phyloP scores from a whole-genome alignment of 31 red algal genomes.

The Endocladia muricata region DNA sequence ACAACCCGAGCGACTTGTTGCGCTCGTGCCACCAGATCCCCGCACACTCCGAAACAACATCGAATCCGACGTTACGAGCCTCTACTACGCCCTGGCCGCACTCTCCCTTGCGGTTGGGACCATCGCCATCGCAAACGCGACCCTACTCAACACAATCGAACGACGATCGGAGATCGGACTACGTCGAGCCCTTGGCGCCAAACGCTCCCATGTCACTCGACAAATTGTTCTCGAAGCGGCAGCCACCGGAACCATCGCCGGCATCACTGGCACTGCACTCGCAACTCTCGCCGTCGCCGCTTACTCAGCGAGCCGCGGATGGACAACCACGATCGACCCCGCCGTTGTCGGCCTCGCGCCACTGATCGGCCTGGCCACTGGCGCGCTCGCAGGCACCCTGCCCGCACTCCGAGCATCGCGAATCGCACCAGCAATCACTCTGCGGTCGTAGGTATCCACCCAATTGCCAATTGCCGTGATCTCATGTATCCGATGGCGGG shows the following conservation, averaged over 20 bases:
- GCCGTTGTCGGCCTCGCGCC: not conserved
- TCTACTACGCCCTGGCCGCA: not conserved
- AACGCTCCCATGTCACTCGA: not conserved
- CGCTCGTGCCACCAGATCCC: too few species aligned
- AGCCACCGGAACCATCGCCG: not conserved
- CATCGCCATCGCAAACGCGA: slow-evolving; percentile 4
- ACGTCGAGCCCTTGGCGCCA: slow-evolving; percentile 7
- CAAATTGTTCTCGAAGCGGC: not conserved
- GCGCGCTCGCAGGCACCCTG: not conserved
- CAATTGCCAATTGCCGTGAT: too few species aligned
- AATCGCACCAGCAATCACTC: too few species aligned
- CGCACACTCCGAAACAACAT: too few species aligned
- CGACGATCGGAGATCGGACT: slow-evolving; percentile 5
- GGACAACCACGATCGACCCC: not conserved
- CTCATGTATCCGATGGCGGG: too few species aligned
- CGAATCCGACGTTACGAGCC: too few species aligned
- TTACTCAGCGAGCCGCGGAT: not conserved
- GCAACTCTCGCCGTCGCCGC: not conserved
- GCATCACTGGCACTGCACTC: not conserved
- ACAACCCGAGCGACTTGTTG: too few species aligned
- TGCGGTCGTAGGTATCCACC: too few species aligned
- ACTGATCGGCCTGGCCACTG: not conserved
- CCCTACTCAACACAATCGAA: not conserved
- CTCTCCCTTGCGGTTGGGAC: not conserved
- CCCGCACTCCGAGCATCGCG: not conserved